Percentiles rank a stretch among this genome's conserved stretches.
Evolutionary conservation across 1,284 basidiomycete genomes (phyloP).

Genomic region (Wolfiporia cocos): DNA sequence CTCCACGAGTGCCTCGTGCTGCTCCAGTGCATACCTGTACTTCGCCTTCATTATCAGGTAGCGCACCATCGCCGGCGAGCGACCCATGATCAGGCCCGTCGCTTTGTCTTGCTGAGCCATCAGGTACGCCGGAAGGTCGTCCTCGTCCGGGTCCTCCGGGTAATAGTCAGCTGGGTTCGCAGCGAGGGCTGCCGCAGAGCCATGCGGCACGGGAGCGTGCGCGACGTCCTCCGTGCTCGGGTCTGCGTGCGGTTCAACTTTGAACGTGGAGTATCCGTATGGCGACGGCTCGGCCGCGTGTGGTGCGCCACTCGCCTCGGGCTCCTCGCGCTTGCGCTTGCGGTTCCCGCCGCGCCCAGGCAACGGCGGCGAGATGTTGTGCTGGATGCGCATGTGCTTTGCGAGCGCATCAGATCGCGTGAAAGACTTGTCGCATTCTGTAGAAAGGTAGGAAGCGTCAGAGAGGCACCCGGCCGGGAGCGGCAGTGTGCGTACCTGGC

Average conservation of each 20-base stretch:
- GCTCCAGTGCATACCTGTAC: slow-evolving; percentile 51
- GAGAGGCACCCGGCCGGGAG: background rate
- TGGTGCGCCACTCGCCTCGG: slow-evolving; percentile 20
- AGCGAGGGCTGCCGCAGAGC: slow-evolving; percentile 14
- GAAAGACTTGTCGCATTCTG: slow-evolving; percentile 91
- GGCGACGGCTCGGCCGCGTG: slow-evolving; percentile 12
- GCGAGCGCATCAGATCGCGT: slow-evolving; percentile 88
- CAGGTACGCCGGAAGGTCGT: slow-evolving; percentile 46
- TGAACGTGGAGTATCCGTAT: slow-evolving; percentile 53
- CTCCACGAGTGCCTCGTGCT: slow-evolving; percentile 55
- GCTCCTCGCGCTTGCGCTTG: slow-evolving; percentile 45
- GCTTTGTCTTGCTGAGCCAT: slow-evolving; percentile 39
- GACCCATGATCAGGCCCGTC: slow-evolving; percentile 54
- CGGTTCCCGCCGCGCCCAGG: slow-evolving; percentile 67
- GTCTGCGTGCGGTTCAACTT: slow-evolving; percentile 50
- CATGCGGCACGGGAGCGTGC: slow-evolving; percentile 20
- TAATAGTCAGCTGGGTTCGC: slow-evolving; percentile 7
- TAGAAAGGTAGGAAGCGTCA: background rate
- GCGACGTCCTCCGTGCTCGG: slow-evolving; percentile 22
- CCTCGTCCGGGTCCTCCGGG: slow-evolving; percentile 20
- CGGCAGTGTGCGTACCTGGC: slow-evolving; percentile 45
- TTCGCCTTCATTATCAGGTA: slow-evolving; percentile 81
- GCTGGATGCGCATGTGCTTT: slow-evolving; percentile 87
- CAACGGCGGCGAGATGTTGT: slow-evolving; percentile 68
- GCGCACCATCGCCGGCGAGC: slow-evolving; percentile 54